Evolutionary conservation across 2,329 filamentous ascomycete genomes (phyloP).

Genomic region (Cladorrhinum sp.): DNA sequence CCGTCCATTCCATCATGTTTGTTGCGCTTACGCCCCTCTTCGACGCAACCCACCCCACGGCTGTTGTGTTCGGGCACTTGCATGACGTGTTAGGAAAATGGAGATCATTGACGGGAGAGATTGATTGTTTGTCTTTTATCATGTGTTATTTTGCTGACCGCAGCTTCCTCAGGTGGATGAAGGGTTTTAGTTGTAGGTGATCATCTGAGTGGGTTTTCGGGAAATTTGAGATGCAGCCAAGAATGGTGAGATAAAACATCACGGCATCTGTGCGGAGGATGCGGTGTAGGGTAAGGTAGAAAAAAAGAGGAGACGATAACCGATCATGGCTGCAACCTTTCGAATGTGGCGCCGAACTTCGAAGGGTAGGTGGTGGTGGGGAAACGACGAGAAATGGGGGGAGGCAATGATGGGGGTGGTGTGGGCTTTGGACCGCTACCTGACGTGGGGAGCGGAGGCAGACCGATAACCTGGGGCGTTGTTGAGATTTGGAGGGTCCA

Average conservation of each 20-base stretch:
- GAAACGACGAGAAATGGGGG: background rate
- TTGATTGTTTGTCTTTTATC: too few relatives aligned
- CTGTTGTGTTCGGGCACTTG: background rate
- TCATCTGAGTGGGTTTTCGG: background rate
- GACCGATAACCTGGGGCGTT: too few relatives aligned
- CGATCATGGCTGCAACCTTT: background rate
- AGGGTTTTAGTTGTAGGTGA: background rate
- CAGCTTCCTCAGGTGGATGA: background rate
- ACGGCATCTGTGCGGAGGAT: background rate
- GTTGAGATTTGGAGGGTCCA: too few relatives aligned
- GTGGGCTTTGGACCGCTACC: background rate
- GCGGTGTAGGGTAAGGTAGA: background rate
- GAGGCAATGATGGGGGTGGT: background rate
- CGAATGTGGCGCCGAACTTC: background rate
- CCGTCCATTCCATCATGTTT: too few relatives aligned
- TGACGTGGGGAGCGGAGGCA: background rate
- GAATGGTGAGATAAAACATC: background rate
- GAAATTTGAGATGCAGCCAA: background rate
- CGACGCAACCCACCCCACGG: too few relatives aligned
- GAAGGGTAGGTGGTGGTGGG: background rate
- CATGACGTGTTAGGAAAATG: background rate
- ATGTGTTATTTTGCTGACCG: too few relatives aligned
- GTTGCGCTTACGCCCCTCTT: too few relatives aligned
- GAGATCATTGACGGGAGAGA: too few relatives aligned
- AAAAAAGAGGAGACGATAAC: background rate